phyloP scores from a whole-genome alignment of 768 basidiomycete species.

The Candolleomyces aberdarensis region DNA sequence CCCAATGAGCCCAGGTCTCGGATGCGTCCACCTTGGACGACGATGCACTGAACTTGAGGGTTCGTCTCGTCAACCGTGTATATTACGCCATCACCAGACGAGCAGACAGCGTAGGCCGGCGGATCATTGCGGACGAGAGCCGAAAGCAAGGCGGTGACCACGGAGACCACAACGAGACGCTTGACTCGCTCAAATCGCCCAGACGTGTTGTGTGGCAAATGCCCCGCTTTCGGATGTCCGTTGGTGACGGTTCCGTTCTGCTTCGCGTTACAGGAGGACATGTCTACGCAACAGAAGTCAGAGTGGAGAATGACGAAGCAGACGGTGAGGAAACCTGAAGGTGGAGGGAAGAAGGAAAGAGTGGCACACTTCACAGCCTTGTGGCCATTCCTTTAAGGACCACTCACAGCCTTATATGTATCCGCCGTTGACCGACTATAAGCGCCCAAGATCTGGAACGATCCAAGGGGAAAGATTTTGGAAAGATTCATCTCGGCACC shows the following conservation, averaged over 20 bases:
- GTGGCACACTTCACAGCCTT: conserved; percentile 6
- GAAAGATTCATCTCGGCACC: not conserved
- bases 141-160: conserved; percentile 2
- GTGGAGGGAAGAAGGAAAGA: not conserved
- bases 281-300: not conserved
- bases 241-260: not conserved
- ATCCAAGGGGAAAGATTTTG: not conserved
- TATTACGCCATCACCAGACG: conserved; percentile 45
- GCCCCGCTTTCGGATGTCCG: not conserved
- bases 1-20: conserved; percentile 53
- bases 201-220: not conserved
- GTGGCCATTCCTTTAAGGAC: not conserved
- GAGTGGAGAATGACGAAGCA: not conserved
- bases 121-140: not conserved
- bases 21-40: conserved; percentile 51
- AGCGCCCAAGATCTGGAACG: conserved; percentile 2
- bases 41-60: conserved; percentile 58
- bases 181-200: not conserved
- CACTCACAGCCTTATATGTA: not conserved
- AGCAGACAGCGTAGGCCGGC: conserved; percentile 58
- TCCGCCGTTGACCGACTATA: not conserved
- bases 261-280: not conserved
- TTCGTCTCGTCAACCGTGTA: conserved; percentile 65
- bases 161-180: not conserved
- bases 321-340: not conserved